These are phyloP conservation scores for Plasmodium cynomolgi DNA, from an alignment of 169 alveolate species.

Conservation along the genomic window DNA sequence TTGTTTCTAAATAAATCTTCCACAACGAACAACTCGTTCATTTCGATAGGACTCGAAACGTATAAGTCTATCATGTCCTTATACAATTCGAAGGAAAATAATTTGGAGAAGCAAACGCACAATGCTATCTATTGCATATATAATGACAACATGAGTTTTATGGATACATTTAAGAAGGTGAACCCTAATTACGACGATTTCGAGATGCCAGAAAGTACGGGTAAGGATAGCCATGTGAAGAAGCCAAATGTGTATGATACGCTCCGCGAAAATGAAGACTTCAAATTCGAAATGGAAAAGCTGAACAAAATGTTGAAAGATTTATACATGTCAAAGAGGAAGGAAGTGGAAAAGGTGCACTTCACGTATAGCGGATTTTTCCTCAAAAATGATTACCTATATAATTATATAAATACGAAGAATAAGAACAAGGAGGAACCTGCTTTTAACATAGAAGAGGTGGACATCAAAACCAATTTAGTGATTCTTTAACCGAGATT, in stretches of 20 bases:
- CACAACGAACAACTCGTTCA: slow-evolving; percentile 69
- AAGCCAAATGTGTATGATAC: slow-evolving; percentile 44
- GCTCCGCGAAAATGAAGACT: slow-evolving; percentile 57
- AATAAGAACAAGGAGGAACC: slow-evolving; percentile 28
- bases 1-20: slow-evolving; percentile 45
- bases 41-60: slow-evolving; percentile 58
- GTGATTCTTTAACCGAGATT: slow-evolving; percentile 50
- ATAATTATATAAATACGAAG: slow-evolving; percentile 50
- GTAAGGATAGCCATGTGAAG: background rate
- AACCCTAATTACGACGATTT: slow-evolving; percentile 41
- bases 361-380: slow-evolving; percentile 73
- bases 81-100: slow-evolving; percentile 43
- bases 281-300: slow-evolving; percentile 50
- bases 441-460: slow-evolving; percentile 54
- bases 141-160: slow-evolving; percentile 65
- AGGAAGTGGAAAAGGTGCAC: slow-evolving; percentile 69
- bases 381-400: slow-evolving; percentile 48
- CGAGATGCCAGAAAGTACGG: slow-evolving; percentile 9
- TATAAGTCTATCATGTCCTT: slow-evolving; percentile 54
- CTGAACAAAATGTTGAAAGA: slow-evolving; percentile 59
- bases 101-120: slow-evolving; percentile 48
- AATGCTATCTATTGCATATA: slow-evolving; percentile 69
- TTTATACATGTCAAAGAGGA: slow-evolving; percentile 70
- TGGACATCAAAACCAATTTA: slow-evolving; percentile 50
- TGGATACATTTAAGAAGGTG: slow-evolving; percentile 29